Evolutionary conservation across 208 protist species (phyloP).

Genomic region (Leishmania major): DNA sequence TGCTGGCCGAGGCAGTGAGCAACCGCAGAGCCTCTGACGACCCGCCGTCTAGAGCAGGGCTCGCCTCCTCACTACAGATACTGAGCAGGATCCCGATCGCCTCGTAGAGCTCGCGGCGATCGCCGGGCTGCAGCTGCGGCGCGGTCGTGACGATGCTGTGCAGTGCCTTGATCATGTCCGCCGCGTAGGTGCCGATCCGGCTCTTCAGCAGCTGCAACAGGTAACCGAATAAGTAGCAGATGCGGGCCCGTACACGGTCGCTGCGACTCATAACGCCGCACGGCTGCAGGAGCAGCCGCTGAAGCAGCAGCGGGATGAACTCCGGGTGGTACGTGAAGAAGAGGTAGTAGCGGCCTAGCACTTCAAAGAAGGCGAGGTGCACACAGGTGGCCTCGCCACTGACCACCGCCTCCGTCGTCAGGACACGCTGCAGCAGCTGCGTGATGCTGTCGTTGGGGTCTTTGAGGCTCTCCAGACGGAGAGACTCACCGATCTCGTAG

Average conservation of each 20-base stretch:
- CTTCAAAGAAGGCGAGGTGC: conserved; percentile 81
- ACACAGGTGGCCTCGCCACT: conserved; percentile 39
- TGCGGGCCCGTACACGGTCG: conserved; percentile 54
- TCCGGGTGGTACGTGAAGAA: conserved; percentile 71
- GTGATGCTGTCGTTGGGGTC: conserved; percentile 42
- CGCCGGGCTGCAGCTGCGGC: conserved; percentile 39
- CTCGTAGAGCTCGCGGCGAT: conserved; percentile 76
- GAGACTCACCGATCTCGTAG: conserved; percentile 74
- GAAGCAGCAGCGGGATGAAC: conserved; percentile 62
- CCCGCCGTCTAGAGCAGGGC: background rate
- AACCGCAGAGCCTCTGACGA: conserved; percentile 7
- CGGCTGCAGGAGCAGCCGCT: conserved; percentile 67
- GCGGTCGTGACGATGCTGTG: conserved; percentile 53
- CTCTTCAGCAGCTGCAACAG: conserved; percentile 59
- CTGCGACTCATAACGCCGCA: conserved; percentile 67
- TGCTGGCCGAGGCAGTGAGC: conserved; percentile 1
- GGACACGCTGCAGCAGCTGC: conserved; percentile 51
- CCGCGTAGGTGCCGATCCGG: conserved; percentile 41
- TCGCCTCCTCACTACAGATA: conserved; percentile 25
- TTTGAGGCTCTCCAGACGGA: conserved; percentile 53
- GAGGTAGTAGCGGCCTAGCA: conserved; percentile 65
- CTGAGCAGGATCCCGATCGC: conserved; percentile 66
- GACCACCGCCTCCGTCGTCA: conserved; percentile 47
- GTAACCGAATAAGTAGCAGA: conserved; percentile 78
- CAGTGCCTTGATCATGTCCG: conserved; percentile 65